A percentile compares a stretch with the other conserved stretches of the same genome.
These are phyloP conservation scores for Podosphaera fusca DNA, from an alignment of 2,329 filamentous ascomycete species.

Conservation along the genomic window DNA sequence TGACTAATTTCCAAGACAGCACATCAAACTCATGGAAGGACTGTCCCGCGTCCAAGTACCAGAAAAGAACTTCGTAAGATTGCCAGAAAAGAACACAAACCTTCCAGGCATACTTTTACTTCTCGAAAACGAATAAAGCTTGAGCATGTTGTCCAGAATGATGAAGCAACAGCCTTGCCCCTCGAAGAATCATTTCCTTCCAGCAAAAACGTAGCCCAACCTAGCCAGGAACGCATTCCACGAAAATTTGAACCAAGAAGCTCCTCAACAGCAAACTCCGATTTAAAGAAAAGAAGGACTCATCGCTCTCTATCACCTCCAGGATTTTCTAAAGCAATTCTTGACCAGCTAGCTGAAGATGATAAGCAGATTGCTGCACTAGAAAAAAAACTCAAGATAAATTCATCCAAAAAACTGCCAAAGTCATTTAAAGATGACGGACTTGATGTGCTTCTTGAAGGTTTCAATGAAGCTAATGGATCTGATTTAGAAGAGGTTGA, in stretches of 20 bases:
- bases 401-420: slow-evolving; percentile 47
- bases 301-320: slow-evolving; percentile 4
- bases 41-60: slow-evolving; percentile 5
- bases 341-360: slow-evolving; percentile 48
- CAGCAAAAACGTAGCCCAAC: background rate
- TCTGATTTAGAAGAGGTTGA: slow-evolving; percentile 25
- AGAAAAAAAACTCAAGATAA: slow-evolving; percentile 70
- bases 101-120: slow-evolving; percentile 9
- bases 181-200: background rate
- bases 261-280: slow-evolving; percentile 8
- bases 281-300: background rate
- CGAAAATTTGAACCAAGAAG: slow-evolving; percentile 14
- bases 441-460: slow-evolving; percentile 53
- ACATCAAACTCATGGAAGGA: slow-evolving; percentile 5
- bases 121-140: slow-evolving; percentile 11
- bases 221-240: background rate
- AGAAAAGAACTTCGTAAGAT: slow-evolving; percentile 16
- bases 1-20: background rate
- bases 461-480: slow-evolving; percentile 31
- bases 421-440: slow-evolving; percentile 64
- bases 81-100: slow-evolving; percentile 14
- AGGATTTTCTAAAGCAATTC: slow-evolving; percentile 19
- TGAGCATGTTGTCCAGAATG: background rate
- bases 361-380: slow-evolving; percentile 72
- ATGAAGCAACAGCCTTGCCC: no score